phyloP scores from a whole-genome alignment of 805 yeast genomes.

The Candida qinlingensis region DNA sequence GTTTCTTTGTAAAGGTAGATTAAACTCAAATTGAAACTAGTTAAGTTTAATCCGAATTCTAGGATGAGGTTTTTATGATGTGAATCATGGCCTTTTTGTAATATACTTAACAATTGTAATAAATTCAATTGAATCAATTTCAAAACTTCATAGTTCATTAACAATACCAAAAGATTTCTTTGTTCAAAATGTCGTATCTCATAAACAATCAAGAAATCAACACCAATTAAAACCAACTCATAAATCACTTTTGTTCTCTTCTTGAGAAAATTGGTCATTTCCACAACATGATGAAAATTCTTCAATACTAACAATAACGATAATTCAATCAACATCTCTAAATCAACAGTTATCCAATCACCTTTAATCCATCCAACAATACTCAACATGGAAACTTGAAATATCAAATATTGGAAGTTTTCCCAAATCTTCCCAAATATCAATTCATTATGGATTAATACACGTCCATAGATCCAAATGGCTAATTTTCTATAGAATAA shows the following conservation, averaged over 20 bases:
- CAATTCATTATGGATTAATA: not conserved
- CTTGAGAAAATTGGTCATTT: not conserved
- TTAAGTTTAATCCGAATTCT: conserved; percentile 2
- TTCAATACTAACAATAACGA: not conserved
- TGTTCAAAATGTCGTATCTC: not conserved
- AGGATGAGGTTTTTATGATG: not conserved
- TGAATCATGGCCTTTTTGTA: not conserved
- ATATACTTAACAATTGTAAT: not conserved
- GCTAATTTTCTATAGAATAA: too few relatives aligned
- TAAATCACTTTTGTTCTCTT: not conserved
- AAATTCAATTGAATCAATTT: conserved; percentile 1
- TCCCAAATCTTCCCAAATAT: not conserved
- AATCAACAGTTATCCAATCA: not conserved
- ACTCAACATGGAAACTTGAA: not conserved
- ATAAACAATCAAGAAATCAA: conserved; percentile 1
- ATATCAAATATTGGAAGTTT: not conserved
- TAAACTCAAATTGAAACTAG: conserved; percentile 1
- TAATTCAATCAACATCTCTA: not conserved
- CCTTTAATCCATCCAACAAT: not conserved
- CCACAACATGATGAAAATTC: conserved; percentile 1
- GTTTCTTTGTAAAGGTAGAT: conserved; percentile 1
- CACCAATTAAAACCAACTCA: not conserved
- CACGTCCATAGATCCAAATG: not conserved
- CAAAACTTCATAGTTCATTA: conserved; percentile 4
- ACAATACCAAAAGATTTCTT: not conserved